phyloP scores from a whole-genome alignment of 345 rosid species.

The Boechera stricta region DNA sequence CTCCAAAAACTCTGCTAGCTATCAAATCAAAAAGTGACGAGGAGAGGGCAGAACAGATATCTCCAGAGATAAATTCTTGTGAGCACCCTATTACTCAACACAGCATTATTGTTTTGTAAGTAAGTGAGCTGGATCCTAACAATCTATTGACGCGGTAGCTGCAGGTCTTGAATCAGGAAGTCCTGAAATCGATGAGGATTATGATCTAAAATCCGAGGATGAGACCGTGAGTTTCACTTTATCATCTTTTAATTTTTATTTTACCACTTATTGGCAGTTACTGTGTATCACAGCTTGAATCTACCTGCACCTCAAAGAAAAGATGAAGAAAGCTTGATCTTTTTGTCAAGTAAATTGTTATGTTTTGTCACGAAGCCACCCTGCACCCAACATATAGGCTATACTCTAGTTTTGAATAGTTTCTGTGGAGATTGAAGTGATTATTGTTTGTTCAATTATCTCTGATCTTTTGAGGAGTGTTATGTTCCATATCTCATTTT shows the following conservation, averaged over 20 bases:
- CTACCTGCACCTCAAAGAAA: conserved; percentile 8
- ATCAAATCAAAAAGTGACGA: conserved; percentile 48
- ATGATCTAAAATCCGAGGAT: conserved; percentile 62
- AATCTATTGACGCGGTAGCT: conserved; percentile 27
- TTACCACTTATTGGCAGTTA: conserved; percentile 16
- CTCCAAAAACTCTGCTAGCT: conserved; percentile 42
- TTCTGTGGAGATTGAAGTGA: neutral
- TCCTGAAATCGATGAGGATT: conserved; percentile 76
- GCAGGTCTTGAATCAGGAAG: conserved; percentile 54
- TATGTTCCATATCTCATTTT: conserved; percentile 33
- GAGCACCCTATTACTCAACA: conserved; percentile 42
- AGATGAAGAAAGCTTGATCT: conserved; percentile 7
- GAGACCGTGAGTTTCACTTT: conserved; percentile 65
- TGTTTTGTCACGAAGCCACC: conserved; percentile 3
- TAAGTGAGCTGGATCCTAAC: conserved; percentile 31
- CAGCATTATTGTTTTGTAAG: conserved; percentile 25
- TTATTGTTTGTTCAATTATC: neutral
- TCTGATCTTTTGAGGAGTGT: conserved; percentile 12
- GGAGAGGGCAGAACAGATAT: conserved; percentile 42
- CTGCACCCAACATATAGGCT: conserved; percentile 29
- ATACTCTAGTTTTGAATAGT: conserved; percentile 13
- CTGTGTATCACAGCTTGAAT: conserved; percentile 28
- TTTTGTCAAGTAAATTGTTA: conserved; percentile 10
- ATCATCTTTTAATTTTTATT: neutral
- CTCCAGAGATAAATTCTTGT: conserved; percentile 55